Evolutionary conservation across 257 asterid genomes (phyloP).

Genomic region (Coffea eugenioides): DNA sequence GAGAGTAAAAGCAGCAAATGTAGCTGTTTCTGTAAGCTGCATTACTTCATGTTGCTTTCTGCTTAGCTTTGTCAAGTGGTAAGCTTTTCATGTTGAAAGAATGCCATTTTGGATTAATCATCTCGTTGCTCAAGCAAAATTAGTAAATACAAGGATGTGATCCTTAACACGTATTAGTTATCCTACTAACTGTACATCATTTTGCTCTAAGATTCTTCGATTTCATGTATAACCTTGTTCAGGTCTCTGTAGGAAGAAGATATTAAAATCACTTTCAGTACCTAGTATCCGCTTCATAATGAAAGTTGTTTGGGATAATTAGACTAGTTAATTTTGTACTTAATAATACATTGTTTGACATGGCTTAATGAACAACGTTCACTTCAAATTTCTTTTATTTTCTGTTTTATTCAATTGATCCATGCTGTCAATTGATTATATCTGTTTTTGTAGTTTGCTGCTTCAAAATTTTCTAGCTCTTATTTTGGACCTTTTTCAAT

Average conservation of each 20-base stretch:
- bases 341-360: not conserved
- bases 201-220: not conserved
- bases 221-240: not conserved
- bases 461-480: not conserved
- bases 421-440: not conserved
- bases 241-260: not conserved
- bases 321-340: not conserved
- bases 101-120: not conserved
- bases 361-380: not conserved
- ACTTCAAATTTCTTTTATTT: not conserved
- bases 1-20: not conserved
- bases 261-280: not conserved
- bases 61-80: not conserved
- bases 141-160: not conserved
- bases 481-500: slow-evolving; percentile 24
- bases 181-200: not conserved
- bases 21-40: not conserved
- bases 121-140: not conserved
- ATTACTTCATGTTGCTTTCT: not conserved
- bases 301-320: not conserved
- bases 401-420: not conserved
- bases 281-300: not conserved
- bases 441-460: not conserved
- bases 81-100: not conserved
- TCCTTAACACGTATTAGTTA: not conserved